These are phyloP conservation scores for Lentinus brumalis DNA, from an alignment of 768 basidiomycete species.

Conservation along the genomic window DNA sequence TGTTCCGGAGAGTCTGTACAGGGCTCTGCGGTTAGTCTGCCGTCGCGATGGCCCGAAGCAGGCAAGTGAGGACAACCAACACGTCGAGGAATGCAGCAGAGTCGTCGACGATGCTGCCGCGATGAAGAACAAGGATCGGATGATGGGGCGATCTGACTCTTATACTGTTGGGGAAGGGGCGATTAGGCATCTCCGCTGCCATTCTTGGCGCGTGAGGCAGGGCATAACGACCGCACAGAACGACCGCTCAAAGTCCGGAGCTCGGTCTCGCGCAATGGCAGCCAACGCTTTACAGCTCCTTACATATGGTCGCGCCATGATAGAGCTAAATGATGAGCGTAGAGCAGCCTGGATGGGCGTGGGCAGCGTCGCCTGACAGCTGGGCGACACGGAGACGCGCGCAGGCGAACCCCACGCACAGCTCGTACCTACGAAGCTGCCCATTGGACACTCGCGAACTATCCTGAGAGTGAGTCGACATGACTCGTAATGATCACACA, in stretches of 20 bases:
- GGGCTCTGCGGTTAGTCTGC: slow-evolving; percentile 11
- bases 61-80: neutral
- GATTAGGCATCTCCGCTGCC: slow-evolving; percentile 13
- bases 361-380: slow-evolving; percentile 11
- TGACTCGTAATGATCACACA: neutral
- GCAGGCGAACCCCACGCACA: neutral
- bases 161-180: slow-evolving; percentile 12
- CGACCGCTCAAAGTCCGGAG: slow-evolving; percentile 19
- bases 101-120: neutral
- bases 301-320: slow-evolving; percentile 6
- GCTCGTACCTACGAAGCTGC: neutral
- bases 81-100: slow-evolving; percentile 6
- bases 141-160: slow-evolving; percentile 16
- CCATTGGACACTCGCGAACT: neutral
- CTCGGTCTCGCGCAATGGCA: slow-evolving; percentile 5
- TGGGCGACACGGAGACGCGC: neutral
- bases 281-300: slow-evolving; percentile 2
- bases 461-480: neutral
- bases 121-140: slow-evolving; percentile 2
- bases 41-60: slow-evolving; percentile 5
- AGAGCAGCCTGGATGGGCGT: slow-evolving; percentile 12
- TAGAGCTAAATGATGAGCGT: slow-evolving; percentile 1
- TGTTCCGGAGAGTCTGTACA: slow-evolving; percentile 14
- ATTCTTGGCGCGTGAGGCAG: slow-evolving; percentile 7
- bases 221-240: slow-evolving; percentile 2